These are phyloP conservation scores for Pyropia haitanensis DNA, from an alignment of 23 red algal species.

Conservation along the genomic window DNA sequence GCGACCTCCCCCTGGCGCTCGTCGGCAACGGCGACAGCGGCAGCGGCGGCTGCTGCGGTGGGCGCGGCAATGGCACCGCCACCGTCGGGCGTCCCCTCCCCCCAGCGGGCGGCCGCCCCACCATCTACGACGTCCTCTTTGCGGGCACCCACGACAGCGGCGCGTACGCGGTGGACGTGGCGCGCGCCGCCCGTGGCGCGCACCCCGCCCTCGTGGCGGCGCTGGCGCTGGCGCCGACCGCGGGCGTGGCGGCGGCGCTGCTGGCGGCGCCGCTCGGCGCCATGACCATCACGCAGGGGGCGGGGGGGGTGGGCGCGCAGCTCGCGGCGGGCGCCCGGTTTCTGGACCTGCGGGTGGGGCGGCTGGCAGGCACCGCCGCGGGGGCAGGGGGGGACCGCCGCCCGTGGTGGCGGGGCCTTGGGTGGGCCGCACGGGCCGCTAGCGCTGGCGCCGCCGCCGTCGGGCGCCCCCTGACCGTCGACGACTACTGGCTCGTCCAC, in stretches of 20 bases:
- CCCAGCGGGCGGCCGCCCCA: neutral
- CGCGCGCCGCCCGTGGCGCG: conserved; percentile 22
- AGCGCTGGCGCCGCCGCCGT: no score
- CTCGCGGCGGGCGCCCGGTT: conserved; percentile 45
- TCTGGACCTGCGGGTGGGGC: conserved; percentile 42
- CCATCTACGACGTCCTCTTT: conserved; percentile 48
- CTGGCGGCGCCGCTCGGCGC: no score
- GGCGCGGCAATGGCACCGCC: no score
- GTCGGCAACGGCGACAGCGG: no score
- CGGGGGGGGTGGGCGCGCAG: conserved; percentile 12
- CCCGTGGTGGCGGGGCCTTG: no score
- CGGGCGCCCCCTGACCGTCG: conserved; percentile 15
- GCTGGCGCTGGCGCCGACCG: conserved; percentile 27
- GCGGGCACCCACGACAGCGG: conserved; percentile 53
- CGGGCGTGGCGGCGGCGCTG: conserved; percentile 2
- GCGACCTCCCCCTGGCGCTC: no score
- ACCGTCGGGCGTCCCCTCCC: no score
- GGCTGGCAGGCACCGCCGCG: no score
- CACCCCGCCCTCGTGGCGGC: conserved; percentile 18
- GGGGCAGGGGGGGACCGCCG: no score
- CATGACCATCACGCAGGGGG: no score
- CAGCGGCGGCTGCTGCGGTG: no score
- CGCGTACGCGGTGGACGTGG: conserved; percentile 25
- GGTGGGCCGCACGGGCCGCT: no score
- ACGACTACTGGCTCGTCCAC: conserved; percentile 33